Evolutionary conservation across 805 yeast genomes (phyloP), one percentile per base, ranked within the genome.

Genomic region (Zygosaccharomyces pseudorouxii): DNA sequence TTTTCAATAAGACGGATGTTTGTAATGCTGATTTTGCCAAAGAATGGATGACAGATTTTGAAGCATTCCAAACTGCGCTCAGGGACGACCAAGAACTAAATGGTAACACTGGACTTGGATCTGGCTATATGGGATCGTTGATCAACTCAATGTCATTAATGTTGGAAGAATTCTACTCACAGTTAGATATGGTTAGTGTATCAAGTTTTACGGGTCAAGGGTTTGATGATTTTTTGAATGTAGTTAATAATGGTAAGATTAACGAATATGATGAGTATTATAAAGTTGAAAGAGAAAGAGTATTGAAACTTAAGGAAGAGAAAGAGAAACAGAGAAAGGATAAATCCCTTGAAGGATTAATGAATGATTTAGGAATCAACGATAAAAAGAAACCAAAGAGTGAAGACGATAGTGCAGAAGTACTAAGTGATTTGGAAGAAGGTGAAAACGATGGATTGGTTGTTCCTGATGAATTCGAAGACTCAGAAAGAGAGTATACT

Each of bases 1-100:
- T 93, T 1, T 93, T 93, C 75, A 93, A 93, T 71, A 93, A 93
- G 70, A 86, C 93, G 2, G 99, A 93, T 70, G 90, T 86, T 4
- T 74, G 83, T 56, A 84, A 84, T 50, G 87, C 95, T 0, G 84
- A 79, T 43, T 89, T 90, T 70, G 97, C 96, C 19, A 82, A 81
- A 62, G 95, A 88, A 56, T 93, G 99, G 99, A 89, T 93, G 97
- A 79, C 84, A 2, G 99, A 93, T 69, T 93, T 93, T 67, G 97
- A 92, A 67, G 75, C 81, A 12, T 93, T 93, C 73, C 98, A 92
- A 67, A 71, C 69, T 19, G 95, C 95, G 1, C 71, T 92, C 48
- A 75, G 76, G 54, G 73, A 75, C 28, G 85, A 84, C 63, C 81
- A 81, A 51, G 89, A 86, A 41, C 68, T 78, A 43, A 84, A 79